Base-by-base conservation (phyloP, 208 protist species). In the Trypanosoma caninum region DNA sequence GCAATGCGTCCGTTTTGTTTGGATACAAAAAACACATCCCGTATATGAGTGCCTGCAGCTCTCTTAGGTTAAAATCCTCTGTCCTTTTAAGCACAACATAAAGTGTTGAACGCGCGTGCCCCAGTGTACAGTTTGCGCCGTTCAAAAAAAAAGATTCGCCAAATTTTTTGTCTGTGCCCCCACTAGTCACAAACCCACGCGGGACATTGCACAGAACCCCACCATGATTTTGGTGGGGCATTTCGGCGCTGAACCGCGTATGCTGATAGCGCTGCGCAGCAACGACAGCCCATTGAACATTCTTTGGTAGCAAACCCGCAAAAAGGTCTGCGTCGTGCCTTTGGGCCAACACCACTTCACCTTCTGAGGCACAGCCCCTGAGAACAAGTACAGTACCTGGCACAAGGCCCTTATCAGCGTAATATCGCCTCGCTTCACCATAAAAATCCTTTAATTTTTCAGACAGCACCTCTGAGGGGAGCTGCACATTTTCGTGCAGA, bases 1-100 rank as follows among this genome's bases (percentile, higher is more conserved):
- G 81, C 41, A 88, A 69, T 5, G 64, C 65, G 54, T 84, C 76
- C 14, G 77, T 65, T 65, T 88, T 88, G 69, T 84, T 84, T n/a
- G 77, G 77, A 65, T 82, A 84, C 47, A 85, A 40, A 56, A 66
- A 85, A 54, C 76, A 82, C 69, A 81, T 73, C 13, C 65, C 74
- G 50, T 79, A 82, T 22, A 71, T 72, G 9, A 88, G 65, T 25
- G 48, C 0, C 30, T 74, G 68, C 20, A 88, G 37, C 38, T 82
- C 70, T 3, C 20, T 30, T 37, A 74, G 31, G 22, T 64, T 22
- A 28, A 80, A 59, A 14, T 37, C 18, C 35, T 61, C 8, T 14
- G 57, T 57, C 20, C 58, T 48, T 23, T 52, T 52, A 18, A 69
- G 63, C n/a, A 84, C 65, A 34, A 72, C 68, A 59, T 78, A 82